Conservation (phyloP, 129 eudicot genomes). For the Apium graveolens region DNA sequence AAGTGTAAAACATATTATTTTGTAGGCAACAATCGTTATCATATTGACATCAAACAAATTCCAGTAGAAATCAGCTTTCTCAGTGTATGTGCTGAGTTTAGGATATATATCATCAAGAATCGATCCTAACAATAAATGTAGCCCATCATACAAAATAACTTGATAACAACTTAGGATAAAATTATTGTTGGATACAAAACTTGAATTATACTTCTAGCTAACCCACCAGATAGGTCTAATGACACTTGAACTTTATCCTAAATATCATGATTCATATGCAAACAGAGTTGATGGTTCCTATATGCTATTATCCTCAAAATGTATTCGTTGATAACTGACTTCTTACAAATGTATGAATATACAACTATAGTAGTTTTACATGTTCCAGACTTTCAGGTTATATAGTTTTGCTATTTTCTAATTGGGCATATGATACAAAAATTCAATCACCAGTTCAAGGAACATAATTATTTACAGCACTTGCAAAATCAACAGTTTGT, state of each 20-base stretch:
- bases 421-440: too few relatives aligned
- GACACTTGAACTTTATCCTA: neutral
- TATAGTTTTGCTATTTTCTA: too few relatives aligned
- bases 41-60: neutral
- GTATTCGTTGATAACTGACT: neutral
- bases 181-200: neutral
- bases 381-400: too few relatives aligned
- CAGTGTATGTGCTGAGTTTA: neutral
- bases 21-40: neutral
- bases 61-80: neutral
- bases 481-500: too few relatives aligned
- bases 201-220: neutral
- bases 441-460: too few relatives aligned
- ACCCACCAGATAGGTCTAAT: neutral
- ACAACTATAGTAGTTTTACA: too few relatives aligned
- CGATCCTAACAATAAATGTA: neutral
- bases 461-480: too few relatives aligned
- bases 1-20: neutral
- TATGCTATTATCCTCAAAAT: neutral
- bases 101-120: slow-evolving; percentile 1
- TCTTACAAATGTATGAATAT: too few relatives aligned
- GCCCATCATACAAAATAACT: neutral
- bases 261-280: neutral
- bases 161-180: neutral
- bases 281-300: neutral